Conservation (phyloP, 169 alveolate species). For the Eimeria zaria region DNA sequence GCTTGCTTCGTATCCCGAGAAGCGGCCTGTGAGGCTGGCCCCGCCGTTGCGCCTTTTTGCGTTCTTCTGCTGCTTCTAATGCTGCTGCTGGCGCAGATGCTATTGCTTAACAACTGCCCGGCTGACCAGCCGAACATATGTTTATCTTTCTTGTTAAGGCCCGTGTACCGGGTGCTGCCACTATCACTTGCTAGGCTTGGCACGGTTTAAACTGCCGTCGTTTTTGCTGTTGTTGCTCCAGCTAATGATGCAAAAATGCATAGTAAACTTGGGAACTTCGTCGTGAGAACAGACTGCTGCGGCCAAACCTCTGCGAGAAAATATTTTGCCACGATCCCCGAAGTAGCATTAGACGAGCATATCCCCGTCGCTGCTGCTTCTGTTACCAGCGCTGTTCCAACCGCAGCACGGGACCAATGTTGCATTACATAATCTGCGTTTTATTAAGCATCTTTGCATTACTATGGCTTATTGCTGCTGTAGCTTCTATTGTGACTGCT, state of each 20-base stretch:
- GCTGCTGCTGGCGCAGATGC: background rate
- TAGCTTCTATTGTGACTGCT: background rate
- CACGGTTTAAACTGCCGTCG: background rate
- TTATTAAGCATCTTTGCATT: background rate
- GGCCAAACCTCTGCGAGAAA: background rate
- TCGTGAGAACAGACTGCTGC: background rate
- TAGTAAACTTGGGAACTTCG: background rate
- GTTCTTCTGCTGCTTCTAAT: background rate
- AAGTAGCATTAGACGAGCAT: slow-evolving; percentile 16
- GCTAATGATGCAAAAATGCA: background rate
- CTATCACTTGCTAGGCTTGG: background rate
- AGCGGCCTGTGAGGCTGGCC: background rate
- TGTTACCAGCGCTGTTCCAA: background rate
- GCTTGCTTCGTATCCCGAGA: background rate
- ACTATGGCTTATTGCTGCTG: background rate
- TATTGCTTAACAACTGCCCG: background rate
- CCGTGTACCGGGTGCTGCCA: background rate
- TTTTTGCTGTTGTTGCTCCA: slow-evolving; percentile 4
- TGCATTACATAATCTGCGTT: background rate
- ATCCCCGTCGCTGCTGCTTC: slow-evolving; percentile 43
- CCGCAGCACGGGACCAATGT: background rate
- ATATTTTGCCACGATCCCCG: background rate
- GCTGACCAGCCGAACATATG: background rate
- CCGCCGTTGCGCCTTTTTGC: background rate
- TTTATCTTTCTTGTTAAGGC: background rate